Base-by-base conservation (phyloP, 2,329 filamentous ascomycete species). In the Penicillium sp. region DNA sequence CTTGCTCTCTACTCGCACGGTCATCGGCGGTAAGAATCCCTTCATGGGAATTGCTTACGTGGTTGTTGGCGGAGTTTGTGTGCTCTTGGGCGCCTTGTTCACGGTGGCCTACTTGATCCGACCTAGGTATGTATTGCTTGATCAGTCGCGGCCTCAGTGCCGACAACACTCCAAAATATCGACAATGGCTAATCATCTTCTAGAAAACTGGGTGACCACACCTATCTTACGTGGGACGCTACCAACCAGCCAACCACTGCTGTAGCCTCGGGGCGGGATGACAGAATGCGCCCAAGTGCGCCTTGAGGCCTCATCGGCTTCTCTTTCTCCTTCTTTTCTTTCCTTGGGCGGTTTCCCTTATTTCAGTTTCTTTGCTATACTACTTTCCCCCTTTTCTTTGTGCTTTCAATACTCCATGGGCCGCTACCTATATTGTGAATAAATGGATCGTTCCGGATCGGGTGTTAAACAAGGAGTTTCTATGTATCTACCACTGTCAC, bases 41-140 rank as follows among this genome's bases (percentile, higher is more conserved):
- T 98, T 97, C 84, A 86, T 98, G 56, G 95, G 95, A 51, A 99
- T 99, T 70, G 93, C 93, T 40, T 99, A 98, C 78, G 85, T 98
- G 30, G 92, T 96, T 17, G 92, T 99, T 12, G 94, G 93, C 60
- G 95, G 94, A 53, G 85, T 98, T 62, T 99, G 95, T 81, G 90
- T 99, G 70, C 76, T 97, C 30, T 86, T 99, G 9, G 95, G 95
- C 55, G 87, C 88, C 28, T 76, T 98, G 58, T 99, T 99, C 80
- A 93, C 94, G 37, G 85, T 92, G 64, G 93, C 92, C 0, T 93
- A 98, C 80, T 84, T 98, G 66, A 88, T 99, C 78, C 93, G 91
- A 76, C 95, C 95, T 65, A 90, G 91, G 91, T 92, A 82, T 73
- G 86, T 59, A n/a, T 10, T 37, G 28, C 28, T 7, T 42, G 28